Evolutionary conservation across 768 basidiomycete genomes (phyloP).

Genomic region (Suillus subalutaceus): DNA sequence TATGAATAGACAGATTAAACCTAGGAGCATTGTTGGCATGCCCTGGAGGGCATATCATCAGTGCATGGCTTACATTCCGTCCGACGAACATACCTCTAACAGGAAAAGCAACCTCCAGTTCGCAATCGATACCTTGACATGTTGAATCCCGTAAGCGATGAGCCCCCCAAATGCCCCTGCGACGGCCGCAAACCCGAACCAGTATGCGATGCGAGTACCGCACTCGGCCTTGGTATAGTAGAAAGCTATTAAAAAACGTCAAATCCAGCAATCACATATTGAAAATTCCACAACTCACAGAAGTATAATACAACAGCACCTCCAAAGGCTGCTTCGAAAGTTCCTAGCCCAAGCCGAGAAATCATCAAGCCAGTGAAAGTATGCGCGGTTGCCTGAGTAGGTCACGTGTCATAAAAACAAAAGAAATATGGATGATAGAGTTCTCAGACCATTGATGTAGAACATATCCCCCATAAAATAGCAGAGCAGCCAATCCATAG

Average conservation of each 20-base stretch:
- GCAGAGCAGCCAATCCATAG: slow-evolving; percentile 71
- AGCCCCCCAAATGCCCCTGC: slow-evolving; percentile 61
- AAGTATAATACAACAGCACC: slow-evolving; percentile 36
- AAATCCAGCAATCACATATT: neutral
- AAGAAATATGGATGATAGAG: neutral
- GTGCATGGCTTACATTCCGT: neutral
- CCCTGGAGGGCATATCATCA: slow-evolving; percentile 45
- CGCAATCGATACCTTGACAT: slow-evolving; percentile 39
- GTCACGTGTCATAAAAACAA: neutral
- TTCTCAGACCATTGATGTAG: slow-evolving; percentile 64
- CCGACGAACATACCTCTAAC: slow-evolving; percentile 22
- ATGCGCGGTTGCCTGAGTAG: slow-evolving; percentile 27
- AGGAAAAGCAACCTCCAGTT: slow-evolving; percentile 44
- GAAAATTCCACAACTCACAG: slow-evolving; percentile 27
- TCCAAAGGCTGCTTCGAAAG: slow-evolving; percentile 39
- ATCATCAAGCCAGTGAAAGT: slow-evolving; percentile 32
- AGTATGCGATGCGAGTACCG: slow-evolving; percentile 50
- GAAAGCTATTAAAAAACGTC: slow-evolving; percentile 36
- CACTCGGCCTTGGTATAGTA: slow-evolving; percentile 53
- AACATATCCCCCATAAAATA: slow-evolving; percentile 73
- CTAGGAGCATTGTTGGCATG: slow-evolving; percentile 45
- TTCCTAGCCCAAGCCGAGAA: slow-evolving; percentile 33
- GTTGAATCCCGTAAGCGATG: slow-evolving; percentile 54
- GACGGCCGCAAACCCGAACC: slow-evolving; percentile 60
- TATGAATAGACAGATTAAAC: slow-evolving; percentile 30